Percentiles rank a stretch among this genome's conserved stretches.
Conservation (phyloP, 306 rosid species). For the Malus fusca region DNA sequence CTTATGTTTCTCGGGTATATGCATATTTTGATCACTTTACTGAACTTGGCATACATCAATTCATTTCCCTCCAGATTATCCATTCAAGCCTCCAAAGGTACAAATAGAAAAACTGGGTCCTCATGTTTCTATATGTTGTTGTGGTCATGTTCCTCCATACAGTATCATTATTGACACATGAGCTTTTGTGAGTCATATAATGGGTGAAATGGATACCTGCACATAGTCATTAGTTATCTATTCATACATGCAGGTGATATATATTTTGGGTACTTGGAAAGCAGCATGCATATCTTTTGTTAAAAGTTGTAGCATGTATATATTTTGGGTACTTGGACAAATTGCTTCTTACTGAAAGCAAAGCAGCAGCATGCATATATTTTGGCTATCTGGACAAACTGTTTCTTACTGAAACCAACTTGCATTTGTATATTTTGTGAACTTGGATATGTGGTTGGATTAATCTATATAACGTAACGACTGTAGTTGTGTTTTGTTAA, state of each 20-base stretch:
- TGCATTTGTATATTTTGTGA: no score
- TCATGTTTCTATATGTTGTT: not conserved
- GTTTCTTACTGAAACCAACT: no score
- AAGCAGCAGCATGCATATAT: no score
- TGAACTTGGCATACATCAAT: constrained; percentile 13
- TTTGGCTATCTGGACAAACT: no score
- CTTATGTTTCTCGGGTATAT: not conserved
- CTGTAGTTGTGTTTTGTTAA: no score
- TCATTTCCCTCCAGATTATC: constrained; percentile 82
- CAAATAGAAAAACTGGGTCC: not conserved
- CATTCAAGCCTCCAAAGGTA: constrained; percentile 91
- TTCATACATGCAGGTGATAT: not conserved
- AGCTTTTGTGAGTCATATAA: not conserved
- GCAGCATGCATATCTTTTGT: no score
- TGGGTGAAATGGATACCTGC: not conserved
- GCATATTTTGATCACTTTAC: not conserved
- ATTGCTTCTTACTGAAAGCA: no score
- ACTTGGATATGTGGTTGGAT: no score
- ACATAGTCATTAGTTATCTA: not conserved
- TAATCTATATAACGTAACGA: no score
- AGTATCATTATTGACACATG: not conserved
- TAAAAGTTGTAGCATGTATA: no score
- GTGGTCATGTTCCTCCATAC: not conserved
- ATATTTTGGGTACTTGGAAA: no score
- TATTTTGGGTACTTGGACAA: no score